Conservation (phyloP, 2,329 filamentous ascomycete species). For the Annulohypoxylon truncatum region DNA sequence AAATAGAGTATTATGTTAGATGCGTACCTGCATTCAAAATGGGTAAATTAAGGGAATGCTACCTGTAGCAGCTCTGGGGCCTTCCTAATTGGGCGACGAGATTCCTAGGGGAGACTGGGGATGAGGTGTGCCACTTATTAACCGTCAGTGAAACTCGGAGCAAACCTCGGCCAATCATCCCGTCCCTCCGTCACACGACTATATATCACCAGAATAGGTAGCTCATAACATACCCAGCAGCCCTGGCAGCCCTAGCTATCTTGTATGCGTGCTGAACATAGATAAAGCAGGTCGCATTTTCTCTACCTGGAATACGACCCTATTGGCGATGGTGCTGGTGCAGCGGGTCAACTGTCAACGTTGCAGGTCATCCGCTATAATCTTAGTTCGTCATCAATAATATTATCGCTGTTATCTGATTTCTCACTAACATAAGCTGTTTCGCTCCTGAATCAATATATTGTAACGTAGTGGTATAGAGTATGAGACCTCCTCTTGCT, state of each 20-base stretch:
- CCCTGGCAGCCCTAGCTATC: neutral
- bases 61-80: neutral
- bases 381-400: conserved; percentile 16
- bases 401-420: conserved; percentile 9
- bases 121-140: neutral
- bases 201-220: conserved; percentile 32
- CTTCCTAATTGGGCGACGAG: conserved; percentile 27
- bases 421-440: neutral
- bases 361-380: conserved; percentile 32
- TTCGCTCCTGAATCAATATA: neutral
- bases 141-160: neutral
- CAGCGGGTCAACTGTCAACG: conserved; percentile 34
- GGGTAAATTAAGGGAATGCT: neutral
- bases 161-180: conserved; percentile 15
- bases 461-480: conserved; percentile 37
- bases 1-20: conserved; percentile 6
- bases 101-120: neutral
- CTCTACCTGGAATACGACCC: conserved; percentile 25
- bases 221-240: conserved; percentile 15
- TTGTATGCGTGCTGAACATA: conserved; percentile 3
- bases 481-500: conserved; percentile 29
- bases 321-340: conserved; percentile 27
- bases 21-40: conserved; percentile 9
- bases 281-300: conserved; percentile 25
- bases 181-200: neutral